These are phyloP conservation scores for Dactylorhiza incarnata DNA, from an alignment of 106 monocot genomes.

Conservation along the genomic window DNA sequence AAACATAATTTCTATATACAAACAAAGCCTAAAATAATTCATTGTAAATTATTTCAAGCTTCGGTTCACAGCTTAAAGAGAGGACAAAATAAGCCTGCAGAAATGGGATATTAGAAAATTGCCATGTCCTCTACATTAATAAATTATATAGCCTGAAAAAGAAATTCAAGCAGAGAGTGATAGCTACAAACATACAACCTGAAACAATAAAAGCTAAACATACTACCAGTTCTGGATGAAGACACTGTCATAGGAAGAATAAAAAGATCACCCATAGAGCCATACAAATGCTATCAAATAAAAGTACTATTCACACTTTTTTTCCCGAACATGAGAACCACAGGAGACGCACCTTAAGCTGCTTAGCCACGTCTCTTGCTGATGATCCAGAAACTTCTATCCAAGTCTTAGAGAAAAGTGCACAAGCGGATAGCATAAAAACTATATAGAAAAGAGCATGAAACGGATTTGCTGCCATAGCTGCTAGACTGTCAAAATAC, in stretches of 20 bases:
- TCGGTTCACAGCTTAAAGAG: not conserved
- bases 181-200: no score
- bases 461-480: conserved; percentile 21
- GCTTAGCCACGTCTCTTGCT: conserved; percentile 22
- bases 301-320: not conserved
- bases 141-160: not conserved
- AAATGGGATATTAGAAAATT: not conserved
- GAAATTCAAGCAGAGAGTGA: not conserved
- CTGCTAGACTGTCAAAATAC: conserved; percentile 5
- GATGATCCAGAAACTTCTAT: conserved; percentile 23
- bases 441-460: conserved; percentile 11
- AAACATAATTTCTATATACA: no score
- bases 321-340: not conserved
- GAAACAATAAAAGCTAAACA: no score
- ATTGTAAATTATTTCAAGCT: not conserved
- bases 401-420: conserved; percentile 19
- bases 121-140: not conserved
- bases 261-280: not conserved
- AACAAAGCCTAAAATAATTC: no score
- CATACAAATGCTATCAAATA: not conserved
- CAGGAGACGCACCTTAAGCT: conserved; percentile 13
- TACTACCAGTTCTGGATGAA: no score
- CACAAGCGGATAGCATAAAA: conserved; percentile 19
- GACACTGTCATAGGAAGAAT: not conserved
- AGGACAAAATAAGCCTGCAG: not conserved